Evolutionary conservation across 2,329 filamentous ascomycete genomes (phyloP).

Genomic region (Aureobasidium vineae): DNA sequence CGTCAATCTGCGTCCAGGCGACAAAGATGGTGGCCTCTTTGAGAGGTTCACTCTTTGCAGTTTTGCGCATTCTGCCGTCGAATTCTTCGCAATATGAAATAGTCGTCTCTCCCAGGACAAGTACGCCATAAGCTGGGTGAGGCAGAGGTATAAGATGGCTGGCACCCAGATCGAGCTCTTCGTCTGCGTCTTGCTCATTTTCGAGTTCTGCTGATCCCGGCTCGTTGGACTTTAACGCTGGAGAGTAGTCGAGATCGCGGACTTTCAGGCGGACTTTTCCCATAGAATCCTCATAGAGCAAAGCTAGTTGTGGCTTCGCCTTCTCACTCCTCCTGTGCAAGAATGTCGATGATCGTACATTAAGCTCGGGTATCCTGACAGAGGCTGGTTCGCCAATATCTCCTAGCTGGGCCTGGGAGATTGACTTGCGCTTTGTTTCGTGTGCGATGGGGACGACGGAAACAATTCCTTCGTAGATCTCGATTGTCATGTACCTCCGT

Average conservation of each 20-base stretch:
- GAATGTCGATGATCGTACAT: constrained; percentile 65
- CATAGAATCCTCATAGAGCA: constrained; percentile 64
- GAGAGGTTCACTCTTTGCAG: constrained; percentile 59
- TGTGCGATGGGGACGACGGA: constrained; percentile 62
- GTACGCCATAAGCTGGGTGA: constrained; percentile 52
- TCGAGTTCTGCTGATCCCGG: constrained; percentile 54
- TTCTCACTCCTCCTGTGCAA: constrained; percentile 53
- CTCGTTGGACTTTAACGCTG: constrained; percentile 46
- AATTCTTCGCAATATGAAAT: constrained; percentile 79
- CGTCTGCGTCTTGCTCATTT: constrained; percentile 50
- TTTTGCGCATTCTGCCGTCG: constrained; percentile 39
- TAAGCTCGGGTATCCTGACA: constrained; percentile 64
- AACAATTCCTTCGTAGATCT: constrained; percentile 67
- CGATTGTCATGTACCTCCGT: constrained; percentile 64
- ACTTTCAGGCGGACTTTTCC: constrained; percentile 56
- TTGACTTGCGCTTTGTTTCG: constrained; percentile 52
- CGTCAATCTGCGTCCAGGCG: constrained; percentile 85
- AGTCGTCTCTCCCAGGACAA: constrained; percentile 60
- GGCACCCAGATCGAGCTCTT: constrained; percentile 59
- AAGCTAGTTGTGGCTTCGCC: constrained; percentile 56
- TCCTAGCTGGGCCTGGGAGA: constrained; percentile 51
- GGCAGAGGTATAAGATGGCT: constrained; percentile 62
- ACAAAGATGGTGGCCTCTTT: constrained; percentile 80
- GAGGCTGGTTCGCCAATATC: constrained; percentile 62
- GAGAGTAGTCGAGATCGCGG: constrained; percentile 54